phyloP scores from a whole-genome alignment of 176 grass and related monocot genomes.

The Oropetium thomaeum region DNA sequence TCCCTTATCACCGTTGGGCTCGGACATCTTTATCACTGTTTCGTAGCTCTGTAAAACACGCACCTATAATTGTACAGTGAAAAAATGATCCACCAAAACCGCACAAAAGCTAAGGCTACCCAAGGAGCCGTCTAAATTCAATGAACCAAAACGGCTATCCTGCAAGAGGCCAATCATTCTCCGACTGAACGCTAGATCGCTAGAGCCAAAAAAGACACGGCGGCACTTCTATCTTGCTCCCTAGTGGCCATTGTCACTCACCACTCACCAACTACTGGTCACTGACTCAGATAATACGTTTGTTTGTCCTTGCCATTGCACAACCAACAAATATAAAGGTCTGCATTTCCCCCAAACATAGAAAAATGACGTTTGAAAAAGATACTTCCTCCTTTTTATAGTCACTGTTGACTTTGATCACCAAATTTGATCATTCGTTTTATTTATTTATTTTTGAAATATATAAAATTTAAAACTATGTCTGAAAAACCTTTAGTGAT shows the following conservation, averaged over 20 bases:
- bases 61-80: not conserved
- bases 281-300: not conserved
- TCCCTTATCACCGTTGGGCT: not conserved
- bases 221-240: conserved; percentile 22
- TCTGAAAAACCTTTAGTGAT: no score
- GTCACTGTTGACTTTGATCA: no score
- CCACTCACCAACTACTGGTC: not conserved
- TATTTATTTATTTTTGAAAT: no score
- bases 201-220: conserved; percentile 12
- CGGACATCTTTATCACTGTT: not conserved
- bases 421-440: no score
- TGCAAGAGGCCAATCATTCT: conserved; percentile 14
- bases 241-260: conserved; percentile 30
- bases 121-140: conserved; percentile 36
- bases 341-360: no score
- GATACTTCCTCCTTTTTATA: no score
- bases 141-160: conserved; percentile 21
- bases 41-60: conserved; percentile 13
- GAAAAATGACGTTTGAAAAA: no score
- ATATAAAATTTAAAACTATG: no score
- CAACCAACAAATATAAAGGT: no score
- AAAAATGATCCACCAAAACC: not conserved
- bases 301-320: conserved; percentile 1
- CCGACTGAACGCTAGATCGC: conserved; percentile 25
- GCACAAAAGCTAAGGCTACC: not conserved